Evolutionary conservation across 177 flowering plant genomes (phyloP).

Genomic region (Tripterygium wilfordii): DNA sequence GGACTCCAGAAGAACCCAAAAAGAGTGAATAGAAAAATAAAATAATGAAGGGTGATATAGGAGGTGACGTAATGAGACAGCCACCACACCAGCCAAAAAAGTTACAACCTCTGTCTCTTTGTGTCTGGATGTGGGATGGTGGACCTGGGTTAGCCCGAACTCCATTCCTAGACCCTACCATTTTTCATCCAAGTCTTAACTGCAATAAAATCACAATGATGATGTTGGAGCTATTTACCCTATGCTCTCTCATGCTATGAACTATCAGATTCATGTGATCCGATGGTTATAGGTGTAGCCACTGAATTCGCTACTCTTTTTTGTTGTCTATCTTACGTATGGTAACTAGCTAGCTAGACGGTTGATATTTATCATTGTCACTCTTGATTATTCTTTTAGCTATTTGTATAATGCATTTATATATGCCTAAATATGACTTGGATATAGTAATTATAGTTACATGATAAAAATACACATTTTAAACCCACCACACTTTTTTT

Average conservation of each 20-base stretch:
- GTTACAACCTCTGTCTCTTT: background rate
- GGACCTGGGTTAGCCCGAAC: slow-evolving; percentile 3
- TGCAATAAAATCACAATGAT: slow-evolving; percentile 11
- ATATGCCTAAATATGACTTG: too few relatives aligned
- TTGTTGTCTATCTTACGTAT: background rate
- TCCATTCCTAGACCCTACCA: slow-evolving; percentile 24
- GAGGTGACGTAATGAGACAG: slow-evolving; percentile 27
- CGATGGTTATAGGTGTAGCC: background rate
- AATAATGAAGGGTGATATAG: slow-evolving; percentile 1
- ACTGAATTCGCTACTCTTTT: background rate
- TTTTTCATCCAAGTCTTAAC: slow-evolving; percentile 9
- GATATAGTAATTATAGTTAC: too few relatives aligned
- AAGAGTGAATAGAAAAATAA: slow-evolving; percentile 1
- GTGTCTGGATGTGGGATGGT: slow-evolving; percentile 8
- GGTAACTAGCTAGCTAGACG: background rate
- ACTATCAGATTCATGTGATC: background rate
- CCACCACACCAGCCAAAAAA: slow-evolving; percentile 17
- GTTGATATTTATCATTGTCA: background rate
- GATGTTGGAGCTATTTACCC: slow-evolving; percentile 10
- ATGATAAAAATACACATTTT: too few relatives aligned
- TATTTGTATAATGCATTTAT: too few relatives aligned
- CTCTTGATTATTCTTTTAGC: too few relatives aligned
- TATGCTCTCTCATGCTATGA: background rate
- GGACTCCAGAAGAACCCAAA: slow-evolving; percentile 6
- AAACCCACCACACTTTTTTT: too few relatives aligned